These are phyloP conservation scores for Phytophthora palmivora DNA, from an alignment of 352 stramenopile species.

Conservation along the genomic window DNA sequence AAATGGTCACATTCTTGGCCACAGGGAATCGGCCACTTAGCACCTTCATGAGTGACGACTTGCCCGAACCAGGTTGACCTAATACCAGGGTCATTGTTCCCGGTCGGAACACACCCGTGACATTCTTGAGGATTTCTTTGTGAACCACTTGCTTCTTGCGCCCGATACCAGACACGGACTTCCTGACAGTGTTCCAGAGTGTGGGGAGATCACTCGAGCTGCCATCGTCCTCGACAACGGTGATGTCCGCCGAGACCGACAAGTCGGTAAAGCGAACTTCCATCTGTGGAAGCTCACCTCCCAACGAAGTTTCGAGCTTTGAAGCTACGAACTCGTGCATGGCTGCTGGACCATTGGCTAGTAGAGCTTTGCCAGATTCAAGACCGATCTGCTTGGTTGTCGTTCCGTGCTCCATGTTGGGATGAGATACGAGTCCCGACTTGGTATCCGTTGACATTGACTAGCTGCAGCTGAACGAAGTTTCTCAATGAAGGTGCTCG, in stretches of 20 bases:
- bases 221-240: constrained; percentile 33
- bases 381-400: constrained; percentile 30
- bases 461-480: not conserved
- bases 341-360: constrained; percentile 44
- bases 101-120: constrained; percentile 41
- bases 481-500: not conserved
- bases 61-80: constrained; percentile 35
- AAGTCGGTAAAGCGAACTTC: constrained; percentile 66
- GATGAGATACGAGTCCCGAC: not conserved
- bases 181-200: constrained; percentile 52
- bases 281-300: constrained; percentile 56
- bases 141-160: constrained; percentile 33
- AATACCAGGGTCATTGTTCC: constrained; percentile 45
- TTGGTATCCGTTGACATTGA: not conserved
- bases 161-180: constrained; percentile 36
- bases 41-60: constrained; percentile 40
- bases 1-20: constrained; percentile 44
- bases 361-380: constrained; percentile 31
- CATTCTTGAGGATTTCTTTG: constrained; percentile 42
- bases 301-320: constrained; percentile 47
- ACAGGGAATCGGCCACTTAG: constrained; percentile 53
- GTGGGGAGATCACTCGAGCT: constrained; percentile 44
- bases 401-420: constrained; percentile 22
- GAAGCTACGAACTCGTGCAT: constrained; percentile 52
- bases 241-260: constrained; percentile 54